These are phyloP conservation scores for Cerrena zonata DNA, from an alignment of 1,284 basidiomycete species.

Conservation along the genomic window DNA sequence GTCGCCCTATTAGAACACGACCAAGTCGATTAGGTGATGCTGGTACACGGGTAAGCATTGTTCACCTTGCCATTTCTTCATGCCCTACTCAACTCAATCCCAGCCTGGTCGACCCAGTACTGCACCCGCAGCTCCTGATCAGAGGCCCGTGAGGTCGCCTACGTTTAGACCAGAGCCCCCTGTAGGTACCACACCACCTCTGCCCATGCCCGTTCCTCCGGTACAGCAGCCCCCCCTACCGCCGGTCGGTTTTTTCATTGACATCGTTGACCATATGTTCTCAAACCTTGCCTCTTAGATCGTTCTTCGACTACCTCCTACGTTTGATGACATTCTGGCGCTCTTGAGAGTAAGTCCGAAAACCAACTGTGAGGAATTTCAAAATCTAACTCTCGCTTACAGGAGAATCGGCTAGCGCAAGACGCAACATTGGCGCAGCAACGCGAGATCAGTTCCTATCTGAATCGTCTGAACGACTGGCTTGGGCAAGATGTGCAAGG, in stretches of 20 bases:
- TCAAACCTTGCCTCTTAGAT: conserved; percentile 27
- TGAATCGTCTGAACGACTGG: conserved; percentile 68
- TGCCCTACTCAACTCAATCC: not conserved
- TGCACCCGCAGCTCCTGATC: conserved; percentile 7
- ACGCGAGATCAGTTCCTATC: conserved; percentile 70
- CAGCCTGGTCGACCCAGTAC: conserved; percentile 4
- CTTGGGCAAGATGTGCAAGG: conserved; percentile 66
- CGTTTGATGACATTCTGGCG: conserved; percentile 45
- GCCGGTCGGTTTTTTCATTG: conserved; percentile 22
- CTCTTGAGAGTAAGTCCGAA: conserved; percentile 50
- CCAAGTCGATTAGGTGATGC: not conserved
- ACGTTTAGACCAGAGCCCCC: conserved; percentile 2
- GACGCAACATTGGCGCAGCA: conserved; percentile 70
- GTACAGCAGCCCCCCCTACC: conserved; percentile 5
- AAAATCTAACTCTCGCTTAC: conserved; percentile 1
- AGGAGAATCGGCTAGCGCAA: conserved; percentile 72
- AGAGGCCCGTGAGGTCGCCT: not conserved
- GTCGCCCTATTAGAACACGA: not conserved
- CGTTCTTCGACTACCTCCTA: conserved; percentile 53
- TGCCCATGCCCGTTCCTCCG: not conserved
- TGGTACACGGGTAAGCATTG: not conserved
- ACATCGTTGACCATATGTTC: conserved; percentile 10
- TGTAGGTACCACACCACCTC: not conserved
- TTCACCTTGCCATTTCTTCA: not conserved
- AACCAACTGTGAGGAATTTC: conserved; percentile 6